Evolutionary conservation across 139 green algal genomes (phyloP), one percentile per base, ranked within the genome.

Genomic region (Tetradesmus obliquus): DNA sequence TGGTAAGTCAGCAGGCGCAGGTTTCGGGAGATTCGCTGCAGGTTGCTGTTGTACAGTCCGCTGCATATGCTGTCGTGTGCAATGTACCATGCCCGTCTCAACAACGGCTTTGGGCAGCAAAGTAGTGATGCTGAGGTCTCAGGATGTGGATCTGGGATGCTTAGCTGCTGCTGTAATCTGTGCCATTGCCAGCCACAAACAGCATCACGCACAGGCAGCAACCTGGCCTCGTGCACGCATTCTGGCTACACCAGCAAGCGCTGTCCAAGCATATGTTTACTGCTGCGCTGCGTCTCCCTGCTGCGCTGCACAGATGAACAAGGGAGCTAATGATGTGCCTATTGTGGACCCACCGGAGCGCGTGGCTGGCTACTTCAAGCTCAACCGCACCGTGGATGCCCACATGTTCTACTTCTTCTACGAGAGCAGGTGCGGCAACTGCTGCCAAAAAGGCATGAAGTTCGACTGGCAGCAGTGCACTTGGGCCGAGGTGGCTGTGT

Each of bases 401-500:
- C 84, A 93, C 55, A 91, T 99, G 96, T 99, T 99, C 86, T 99
- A 98, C 92, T 98, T 98, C 60, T 98, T 93, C 87, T 99, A 99
- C 87, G 91, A 97, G 79, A 94, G 93, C 20, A 87, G 96, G 13
- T 82, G 82, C 8, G 62, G 3, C 9, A 72, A 5, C 62, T 72
- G 62, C 62, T 5, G 62, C 4, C 66, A 76, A 3, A 3, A 76
- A 19, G 3, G 10, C 19, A 3, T 72, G 9, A 3, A 20, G 62
- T 72, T 45, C 32, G 32, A 45, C 32, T 45, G 32, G 32, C 32
- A 45, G 32, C 32, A 45, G 32, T 45, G 32, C 32, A 45, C 32
- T 45, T 45, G 32, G 32, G 32, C 32, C 32, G 32, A 45, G 62
- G 4, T 72, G 62, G 62, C 62, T 72, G 62, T 72, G 10, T 3